Evolutionary conservation across 805 yeast genomes (phyloP).

Genomic region (Vanderwaltozyma tropicalis): DNA sequence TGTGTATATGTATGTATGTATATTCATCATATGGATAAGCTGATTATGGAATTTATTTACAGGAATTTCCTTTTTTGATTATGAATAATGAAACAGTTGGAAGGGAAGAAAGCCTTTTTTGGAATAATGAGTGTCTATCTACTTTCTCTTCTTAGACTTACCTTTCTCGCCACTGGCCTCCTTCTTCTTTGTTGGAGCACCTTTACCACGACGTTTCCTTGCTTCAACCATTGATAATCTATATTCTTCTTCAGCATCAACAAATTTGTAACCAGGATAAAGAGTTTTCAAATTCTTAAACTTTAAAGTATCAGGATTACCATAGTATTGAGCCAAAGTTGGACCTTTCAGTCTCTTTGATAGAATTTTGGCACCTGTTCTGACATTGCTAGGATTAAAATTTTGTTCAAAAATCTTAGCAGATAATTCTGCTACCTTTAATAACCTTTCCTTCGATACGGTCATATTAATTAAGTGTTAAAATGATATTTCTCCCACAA

Average conservation of each 20-base stretch:
- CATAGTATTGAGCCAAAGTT: constrained; percentile 59
- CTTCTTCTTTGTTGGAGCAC: constrained; percentile 72
- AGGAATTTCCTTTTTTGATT: no score
- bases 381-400: constrained; percentile 52
- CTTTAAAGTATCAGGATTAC: constrained; percentile 58
- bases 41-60: no score
- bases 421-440: constrained; percentile 47
- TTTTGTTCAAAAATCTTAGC: constrained; percentile 59
- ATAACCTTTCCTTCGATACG: constrained; percentile 36
- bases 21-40: no score
- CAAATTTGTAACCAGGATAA: constrained; percentile 40
- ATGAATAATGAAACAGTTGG: no score
- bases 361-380: constrained; percentile 68
- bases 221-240: constrained; percentile 53
- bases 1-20: no score
- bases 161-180: constrained; percentile 29
- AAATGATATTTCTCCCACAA: no score
- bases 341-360: constrained; percentile 65
- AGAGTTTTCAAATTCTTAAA: constrained; percentile 48
- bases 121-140: no score
- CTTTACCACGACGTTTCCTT: constrained; percentile 79
- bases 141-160: constrained; percentile 31
- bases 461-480: constrained; percentile 18
- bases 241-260: constrained; percentile 60
- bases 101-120: no score